Percentiles rank a stretch among this genome's conserved stretches.
Conservation (phyloP, 1,284 basidiomycete species). For the Apiotrichum siamense region DNA sequence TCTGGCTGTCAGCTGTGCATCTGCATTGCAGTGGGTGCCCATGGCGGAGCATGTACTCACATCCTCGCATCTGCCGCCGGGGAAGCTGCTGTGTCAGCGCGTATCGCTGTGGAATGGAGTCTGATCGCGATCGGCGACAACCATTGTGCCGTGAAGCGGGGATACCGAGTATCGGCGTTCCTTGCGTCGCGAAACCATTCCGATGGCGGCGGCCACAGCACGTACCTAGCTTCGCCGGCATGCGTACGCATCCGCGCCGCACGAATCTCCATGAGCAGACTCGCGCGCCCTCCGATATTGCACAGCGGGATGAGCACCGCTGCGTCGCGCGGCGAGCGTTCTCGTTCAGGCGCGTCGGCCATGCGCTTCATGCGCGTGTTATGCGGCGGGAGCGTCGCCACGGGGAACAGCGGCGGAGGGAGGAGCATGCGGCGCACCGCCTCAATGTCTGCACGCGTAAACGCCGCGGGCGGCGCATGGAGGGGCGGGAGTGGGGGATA, state of each 20-base stretch:
- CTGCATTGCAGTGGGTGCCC: not conserved
- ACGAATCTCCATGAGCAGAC: conserved; percentile 35
- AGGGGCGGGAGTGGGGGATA: too few species aligned
- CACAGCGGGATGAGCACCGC: conserved; percentile 40
- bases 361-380: conserved; percentile 9
- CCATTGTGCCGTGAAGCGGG: not conserved
- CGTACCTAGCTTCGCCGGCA: conserved; percentile 41
- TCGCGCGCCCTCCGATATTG: conserved; percentile 29
- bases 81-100: conserved; percentile 8
- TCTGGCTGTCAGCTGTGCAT: not conserved
- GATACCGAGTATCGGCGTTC: too few species aligned
- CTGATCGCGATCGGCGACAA: too few species aligned
- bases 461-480: too few species aligned
- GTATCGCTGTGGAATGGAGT: not conserved
- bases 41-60: not conserved
- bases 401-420: conserved; percentile 10
- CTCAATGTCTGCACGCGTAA: conserved; percentile 23
- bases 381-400: conserved; percentile 23
- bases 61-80: conserved; percentile 8
- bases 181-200: too few species aligned
- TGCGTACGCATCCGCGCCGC: conserved; percentile 31
- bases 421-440: conserved; percentile 18
- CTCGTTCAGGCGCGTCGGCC: too few species aligned
- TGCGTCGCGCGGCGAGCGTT: conserved; percentile 20
- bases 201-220: too few species aligned